Evolutionary conservation across 352 stramenopile species (phyloP).

Genomic region (Phytopythium kandeliae): DNA sequence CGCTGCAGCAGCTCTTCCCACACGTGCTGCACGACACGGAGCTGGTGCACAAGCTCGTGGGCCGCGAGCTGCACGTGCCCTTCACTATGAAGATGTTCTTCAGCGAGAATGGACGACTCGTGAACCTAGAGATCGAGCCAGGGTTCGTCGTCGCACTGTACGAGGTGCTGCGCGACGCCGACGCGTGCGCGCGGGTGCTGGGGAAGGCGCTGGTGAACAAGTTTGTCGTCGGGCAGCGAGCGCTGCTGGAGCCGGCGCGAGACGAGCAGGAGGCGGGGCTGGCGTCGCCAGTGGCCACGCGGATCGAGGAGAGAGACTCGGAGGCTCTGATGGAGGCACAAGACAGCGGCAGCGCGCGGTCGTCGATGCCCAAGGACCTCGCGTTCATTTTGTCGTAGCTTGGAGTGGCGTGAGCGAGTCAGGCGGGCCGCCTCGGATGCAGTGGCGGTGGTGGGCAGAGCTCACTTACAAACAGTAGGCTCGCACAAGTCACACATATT

Average conservation of each 20-base stretch:
- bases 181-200: slow-evolving; percentile 31
- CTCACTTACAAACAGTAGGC: too few species aligned
- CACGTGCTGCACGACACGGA: slow-evolving; percentile 23
- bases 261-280: too few species aligned
- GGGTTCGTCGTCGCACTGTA: slow-evolving; percentile 36
- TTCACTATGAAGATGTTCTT: slow-evolving; percentile 42
- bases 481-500: too few species aligned
- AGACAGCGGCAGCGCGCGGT: background rate
- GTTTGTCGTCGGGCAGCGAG: background rate
- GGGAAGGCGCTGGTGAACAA: slow-evolving; percentile 3
- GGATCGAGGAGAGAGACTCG: background rate
- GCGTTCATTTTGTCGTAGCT: background rate
- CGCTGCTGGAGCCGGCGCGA: too few species aligned
- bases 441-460: too few species aligned
- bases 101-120: slow-evolving; percentile 19
- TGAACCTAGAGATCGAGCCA: slow-evolving; percentile 26
- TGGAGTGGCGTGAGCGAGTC: too few species aligned
- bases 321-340: background rate
- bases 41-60: slow-evolving; percentile 38
- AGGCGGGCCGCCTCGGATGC: too few species aligned
- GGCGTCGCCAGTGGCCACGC: too few species aligned
- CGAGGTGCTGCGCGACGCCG: slow-evolving; percentile 25
- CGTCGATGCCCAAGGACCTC: background rate
- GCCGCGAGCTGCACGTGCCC: slow-evolving; percentile 28
- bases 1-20: slow-evolving; percentile 43